These are phyloP conservation scores for Parascedosporium putredinis DNA, from an alignment of 2,329 filamentous ascomycete genomes.

Conservation along the genomic window DNA sequence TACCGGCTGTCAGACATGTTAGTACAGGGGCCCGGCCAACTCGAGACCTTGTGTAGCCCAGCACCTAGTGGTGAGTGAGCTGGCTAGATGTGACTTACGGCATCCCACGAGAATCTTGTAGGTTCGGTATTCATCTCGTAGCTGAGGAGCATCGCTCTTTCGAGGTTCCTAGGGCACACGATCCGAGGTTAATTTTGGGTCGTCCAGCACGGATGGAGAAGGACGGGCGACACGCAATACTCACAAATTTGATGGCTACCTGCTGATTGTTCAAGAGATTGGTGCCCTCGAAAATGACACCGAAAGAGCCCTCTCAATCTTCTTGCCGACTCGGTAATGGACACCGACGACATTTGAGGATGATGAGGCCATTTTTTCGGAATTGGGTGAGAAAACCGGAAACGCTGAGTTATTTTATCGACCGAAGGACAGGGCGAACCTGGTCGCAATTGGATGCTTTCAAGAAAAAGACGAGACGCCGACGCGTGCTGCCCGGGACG, in stretches of 20 bases:
- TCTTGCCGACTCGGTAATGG: conserved; percentile 97
- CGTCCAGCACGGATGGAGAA: not conserved
- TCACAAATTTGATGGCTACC: conserved; percentile 97
- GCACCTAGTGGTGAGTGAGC: too few species aligned
- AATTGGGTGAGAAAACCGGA: not conserved
- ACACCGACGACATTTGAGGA: conserved; percentile 97
- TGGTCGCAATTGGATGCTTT: not conserved
- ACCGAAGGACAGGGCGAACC: not conserved
- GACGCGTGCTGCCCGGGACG: not conserved
- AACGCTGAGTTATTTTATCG: too few species aligned
- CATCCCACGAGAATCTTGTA: conserved; percentile 99
- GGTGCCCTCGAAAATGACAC: conserved; percentile 97
- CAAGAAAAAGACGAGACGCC: conserved; percentile 1
- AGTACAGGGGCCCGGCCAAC: conserved; percentile 14
- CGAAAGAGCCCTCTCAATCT: conserved; percentile 98
- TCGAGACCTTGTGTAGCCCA: too few species aligned
- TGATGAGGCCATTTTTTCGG: conserved; percentile 62
- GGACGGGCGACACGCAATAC: conserved; percentile 25
- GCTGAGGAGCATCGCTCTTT: conserved; percentile 95
- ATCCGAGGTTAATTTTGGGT: not conserved
- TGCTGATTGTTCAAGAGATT: conserved; percentile 98
- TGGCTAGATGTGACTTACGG: too few species aligned
- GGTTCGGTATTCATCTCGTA: conserved; percentile 96
- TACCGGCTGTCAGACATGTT: conserved; percentile 57
- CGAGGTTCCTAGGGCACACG: conserved; percentile 64